Percentiles rank a stretch among this genome's conserved stretches.
Evolutionary conservation across 108 stramenopile genomes (phyloP).

Genomic region (Cyclotella choctawhatcheeana): DNA sequence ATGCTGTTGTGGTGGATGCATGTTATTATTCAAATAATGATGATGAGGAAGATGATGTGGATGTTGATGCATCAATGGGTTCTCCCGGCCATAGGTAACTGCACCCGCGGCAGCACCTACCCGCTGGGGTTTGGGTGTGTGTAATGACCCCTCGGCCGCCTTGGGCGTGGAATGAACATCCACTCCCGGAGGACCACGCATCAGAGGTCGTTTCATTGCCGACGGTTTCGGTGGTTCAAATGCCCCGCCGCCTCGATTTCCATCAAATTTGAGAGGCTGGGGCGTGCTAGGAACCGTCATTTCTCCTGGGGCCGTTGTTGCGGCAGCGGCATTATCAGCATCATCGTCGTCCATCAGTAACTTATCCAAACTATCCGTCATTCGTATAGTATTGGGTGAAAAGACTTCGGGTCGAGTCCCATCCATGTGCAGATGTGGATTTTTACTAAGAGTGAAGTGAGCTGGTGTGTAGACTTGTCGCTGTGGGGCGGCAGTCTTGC

Average conservation of each 20-base stretch:
- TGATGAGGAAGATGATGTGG: slow-evolving; percentile 6
- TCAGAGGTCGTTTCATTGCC: neutral
- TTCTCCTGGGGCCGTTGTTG: neutral
- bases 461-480: slow-evolving; percentile 51
- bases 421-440: slow-evolving; percentile 39
- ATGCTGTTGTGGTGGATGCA: slow-evolving; percentile 1
- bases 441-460: slow-evolving; percentile 50
- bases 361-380: slow-evolving; percentile 78
- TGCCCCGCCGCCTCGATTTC: neutral
- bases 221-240: neutral
- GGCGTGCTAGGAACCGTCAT: neutral
- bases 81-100: neutral
- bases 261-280: neutral
- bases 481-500: neutral
- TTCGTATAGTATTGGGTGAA: slow-evolving; percentile 72
- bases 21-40: neutral
- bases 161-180: neutral
- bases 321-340: neutral
- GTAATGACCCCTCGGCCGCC: neutral
- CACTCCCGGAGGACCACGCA: neutral
- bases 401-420: slow-evolving; percentile 54
- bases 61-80: neutral
- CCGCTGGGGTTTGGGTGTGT: slow-evolving; percentile 2
- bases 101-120: slow-evolving; percentile 1
- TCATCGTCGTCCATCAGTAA: slow-evolving; percentile 79